A percentile compares a stretch with the other conserved stretches of the same genome.
phyloP scores from a whole-genome alignment of 306 rosid genomes.

The Rosa lucieae region DNA sequence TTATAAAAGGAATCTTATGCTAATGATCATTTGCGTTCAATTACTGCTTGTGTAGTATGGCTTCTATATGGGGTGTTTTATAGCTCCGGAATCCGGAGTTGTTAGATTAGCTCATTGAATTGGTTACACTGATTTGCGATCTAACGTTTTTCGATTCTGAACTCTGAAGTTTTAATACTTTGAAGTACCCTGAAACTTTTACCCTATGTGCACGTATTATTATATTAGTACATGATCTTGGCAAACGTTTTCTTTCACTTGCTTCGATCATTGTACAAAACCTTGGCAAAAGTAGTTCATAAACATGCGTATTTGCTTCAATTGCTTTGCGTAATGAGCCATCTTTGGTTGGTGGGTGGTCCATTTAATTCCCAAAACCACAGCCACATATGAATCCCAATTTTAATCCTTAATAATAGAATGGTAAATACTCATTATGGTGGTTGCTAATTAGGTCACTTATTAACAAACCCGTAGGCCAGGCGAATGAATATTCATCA shows the following conservation, averaged over 20 bases:
- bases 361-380: background rate
- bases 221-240: too few species aligned
- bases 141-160: too few species aligned
- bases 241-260: too few species aligned
- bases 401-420: background rate
- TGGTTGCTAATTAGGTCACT: background rate
- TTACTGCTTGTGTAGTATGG: background rate
- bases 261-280: too few species aligned
- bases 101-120: too few species aligned
- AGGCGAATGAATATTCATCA: too few species aligned
- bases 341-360: background rate
- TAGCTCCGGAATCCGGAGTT: too few species aligned
- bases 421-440: background rate
- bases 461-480: background rate
- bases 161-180: too few species aligned
- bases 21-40: background rate
- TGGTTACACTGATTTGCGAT: too few species aligned
- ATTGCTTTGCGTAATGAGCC: background rate
- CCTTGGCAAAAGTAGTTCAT: too few species aligned
- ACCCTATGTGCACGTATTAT: too few species aligned
- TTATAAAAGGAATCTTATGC: background rate
- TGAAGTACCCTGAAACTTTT: too few species aligned
- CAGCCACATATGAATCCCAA: background rate
- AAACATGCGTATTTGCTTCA: background rate
- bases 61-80: background rate